Conservation (phyloP, 1,284 basidiomycete species). For the Trametes hirsuta region DNA sequence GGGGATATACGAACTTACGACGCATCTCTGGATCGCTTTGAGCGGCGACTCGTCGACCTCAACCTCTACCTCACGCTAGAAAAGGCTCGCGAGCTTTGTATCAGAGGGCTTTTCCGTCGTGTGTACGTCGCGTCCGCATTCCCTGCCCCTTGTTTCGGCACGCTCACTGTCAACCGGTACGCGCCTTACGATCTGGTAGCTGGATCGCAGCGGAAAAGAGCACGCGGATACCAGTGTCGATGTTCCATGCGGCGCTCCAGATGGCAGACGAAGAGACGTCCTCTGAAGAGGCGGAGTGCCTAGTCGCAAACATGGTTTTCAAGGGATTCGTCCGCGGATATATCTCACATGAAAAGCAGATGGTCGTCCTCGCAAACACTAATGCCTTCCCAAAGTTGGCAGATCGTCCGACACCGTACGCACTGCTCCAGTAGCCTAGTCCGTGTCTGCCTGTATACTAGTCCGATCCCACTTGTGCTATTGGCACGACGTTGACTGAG, state of each 20-base stretch:
- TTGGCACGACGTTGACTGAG: too few species aligned
- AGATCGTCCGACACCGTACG: constrained; percentile 62
- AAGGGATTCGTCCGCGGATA: constrained; percentile 94
- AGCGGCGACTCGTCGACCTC: constrained; percentile 75
- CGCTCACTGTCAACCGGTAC: background rate
- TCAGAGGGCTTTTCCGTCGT: constrained; percentile 84
- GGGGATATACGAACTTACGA: constrained; percentile 89
- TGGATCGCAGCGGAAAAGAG: constrained; percentile 78
- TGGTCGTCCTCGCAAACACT: constrained; percentile 84
- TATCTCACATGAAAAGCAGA: constrained; percentile 93
- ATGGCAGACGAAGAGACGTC: constrained; percentile 62
- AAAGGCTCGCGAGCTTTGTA: constrained; percentile 83
- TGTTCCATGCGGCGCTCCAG: constrained; percentile 74
- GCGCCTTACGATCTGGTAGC: constrained; percentile 41
- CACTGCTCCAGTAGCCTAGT: constrained; percentile 28
- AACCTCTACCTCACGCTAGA: constrained; percentile 89
- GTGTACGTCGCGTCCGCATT: constrained; percentile 60
- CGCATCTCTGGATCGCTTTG: constrained; percentile 66
- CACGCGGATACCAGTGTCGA: constrained; percentile 76
- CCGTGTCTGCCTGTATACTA: too few species aligned
- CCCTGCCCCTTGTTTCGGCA: background rate
- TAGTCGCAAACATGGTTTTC: constrained; percentile 93
- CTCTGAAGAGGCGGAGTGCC: constrained; percentile 89
- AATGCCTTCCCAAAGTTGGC: constrained; percentile 81
- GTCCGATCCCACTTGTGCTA: too few species aligned